Base-by-base conservation (phyloP, 306 rosid species). In the Rosa persica region DNA sequence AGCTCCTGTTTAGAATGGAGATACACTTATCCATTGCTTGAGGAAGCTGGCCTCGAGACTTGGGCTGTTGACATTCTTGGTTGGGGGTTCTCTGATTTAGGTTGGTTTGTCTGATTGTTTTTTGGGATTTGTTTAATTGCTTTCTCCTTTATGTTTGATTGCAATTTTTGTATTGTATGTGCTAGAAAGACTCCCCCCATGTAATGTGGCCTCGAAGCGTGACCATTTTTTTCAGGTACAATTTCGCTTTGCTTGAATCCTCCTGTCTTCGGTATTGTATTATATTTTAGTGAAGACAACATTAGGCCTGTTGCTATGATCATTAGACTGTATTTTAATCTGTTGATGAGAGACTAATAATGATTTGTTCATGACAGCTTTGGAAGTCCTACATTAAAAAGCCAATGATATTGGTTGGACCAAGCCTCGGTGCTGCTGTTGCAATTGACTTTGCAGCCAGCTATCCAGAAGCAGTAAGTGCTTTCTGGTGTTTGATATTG, bases 1-100 rank as follows among this genome's bases (percentile, higher is more conserved):
- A 95, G 98, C 86, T 95, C 98, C 39, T 92, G 98, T 85, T 86
- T 95, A 84, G 98, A 95, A 83, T 95, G 98, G 98, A 92, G 98
- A 81, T 91, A 90, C 77, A 78, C 91, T 19, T 80, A 88, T 74
- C 98, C 98, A 19, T 76, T 92, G 89, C 96, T 91, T 44, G 98
- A 95, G 77, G 96, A 88, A 79, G 88, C 89, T 64, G 98, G 97
- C 66, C 79, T 89, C 2, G 93, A 95, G 84, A 86, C 97, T 34
- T 95, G 98, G 98, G 98, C 98, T 55, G 67, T 95, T 46, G 98
- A 95, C 81, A 90, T 91, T 83, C 98, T 95, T 85, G 98, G 98
- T 71, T 95, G 98, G 98, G 98, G 98, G 71, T 95, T 95, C 90
- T 92, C 92, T 82, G 96, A 92, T 89, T 84, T 95, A 88, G 98